A percentile compares a stretch with the other conserved stretches of the same genome.
Conservation (phyloP, 495 filamentous ascomycete species). For the Penicillium macrosclerotiorum region DNA sequence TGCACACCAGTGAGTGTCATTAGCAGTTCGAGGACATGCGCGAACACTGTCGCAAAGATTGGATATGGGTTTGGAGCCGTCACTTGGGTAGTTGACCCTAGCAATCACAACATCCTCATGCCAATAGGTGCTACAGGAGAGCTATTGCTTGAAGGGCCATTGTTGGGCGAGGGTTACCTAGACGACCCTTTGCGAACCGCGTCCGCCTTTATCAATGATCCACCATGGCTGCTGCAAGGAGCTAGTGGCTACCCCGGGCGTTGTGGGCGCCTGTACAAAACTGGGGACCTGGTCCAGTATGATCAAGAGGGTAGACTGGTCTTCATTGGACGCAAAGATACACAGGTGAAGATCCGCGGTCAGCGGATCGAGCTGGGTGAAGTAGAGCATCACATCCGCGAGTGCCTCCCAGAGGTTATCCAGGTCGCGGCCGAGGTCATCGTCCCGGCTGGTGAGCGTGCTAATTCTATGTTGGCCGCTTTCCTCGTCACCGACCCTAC, state of each 20-base stretch:
- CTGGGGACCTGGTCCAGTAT: constrained; percentile 27
- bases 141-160: constrained; percentile 42
- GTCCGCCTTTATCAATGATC: constrained; percentile 34
- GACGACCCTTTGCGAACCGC: constrained; percentile 30
- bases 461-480: too few species aligned
- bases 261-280: constrained; percentile 32
- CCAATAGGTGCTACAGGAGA: constrained; percentile 46
- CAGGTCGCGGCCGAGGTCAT: background rate
- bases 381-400: constrained; percentile 24
- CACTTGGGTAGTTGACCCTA: constrained; percentile 38
- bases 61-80: constrained; percentile 1
- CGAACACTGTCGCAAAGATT: too few species aligned
- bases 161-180: constrained; percentile 43
- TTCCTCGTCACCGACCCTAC: background rate
- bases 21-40: too few species aligned
- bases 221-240: constrained; percentile 28
- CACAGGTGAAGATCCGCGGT: constrained; percentile 42
- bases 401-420: background rate
- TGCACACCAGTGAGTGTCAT: constrained; percentile 19
- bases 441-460: too few species aligned
- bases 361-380: constrained; percentile 46
- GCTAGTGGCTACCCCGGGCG: background rate
- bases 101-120: constrained; percentile 25
- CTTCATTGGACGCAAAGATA: constrained; percentile 34
- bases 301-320: constrained; percentile 20